A percentile compares a stretch with the other conserved stretches of the same genome.
Conservation (phyloP, 2,329 filamentous ascomycete species). For the Ampelomyces quisqualis region DNA sequence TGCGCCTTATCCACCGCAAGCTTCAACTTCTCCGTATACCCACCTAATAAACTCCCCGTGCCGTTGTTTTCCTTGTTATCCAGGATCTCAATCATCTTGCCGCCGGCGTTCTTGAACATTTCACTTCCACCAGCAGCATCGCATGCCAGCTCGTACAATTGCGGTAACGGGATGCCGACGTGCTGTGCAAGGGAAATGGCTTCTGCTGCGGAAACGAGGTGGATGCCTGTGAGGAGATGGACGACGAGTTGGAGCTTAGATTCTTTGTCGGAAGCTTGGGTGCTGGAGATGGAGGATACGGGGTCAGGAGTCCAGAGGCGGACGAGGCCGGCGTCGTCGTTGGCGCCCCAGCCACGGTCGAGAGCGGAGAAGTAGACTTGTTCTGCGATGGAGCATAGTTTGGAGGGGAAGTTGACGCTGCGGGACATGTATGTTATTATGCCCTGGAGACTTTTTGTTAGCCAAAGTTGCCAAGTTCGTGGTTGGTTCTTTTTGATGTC, state of each 20-base stretch:
- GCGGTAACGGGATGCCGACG: slow-evolving; percentile 39
- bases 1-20: slow-evolving; percentile 37
- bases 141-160: slow-evolving; percentile 40
- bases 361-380: slow-evolving; percentile 64
- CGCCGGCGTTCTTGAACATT: slow-evolving; percentile 37
- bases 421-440: slow-evolving; percentile 69
- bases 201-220: slow-evolving; percentile 42
- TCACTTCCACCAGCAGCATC: slow-evolving; percentile 43
- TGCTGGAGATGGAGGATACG: slow-evolving; percentile 36
- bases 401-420: slow-evolving; percentile 58
- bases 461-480: not conserved
- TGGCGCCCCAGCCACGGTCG: slow-evolving; percentile 56
- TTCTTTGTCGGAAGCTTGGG: slow-evolving; percentile 29
- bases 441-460: slow-evolving; percentile 37
- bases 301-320: slow-evolving; percentile 53
- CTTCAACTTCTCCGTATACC: slow-evolving; percentile 27
- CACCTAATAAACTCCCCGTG: slow-evolving; percentile 18
- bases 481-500: too few species aligned
- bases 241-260: slow-evolving; percentile 40
- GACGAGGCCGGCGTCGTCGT: slow-evolving; percentile 59
- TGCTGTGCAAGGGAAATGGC: slow-evolving; percentile 42
- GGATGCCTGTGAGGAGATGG: slow-evolving; percentile 38
- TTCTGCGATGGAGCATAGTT: slow-evolving; percentile 63
- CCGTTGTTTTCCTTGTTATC: slow-evolving; percentile 31
- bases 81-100: slow-evolving; percentile 36